phyloP scores from a whole-genome alignment of 2,329 filamentous ascomycete species.

The Diaporthe vexans region DNA sequence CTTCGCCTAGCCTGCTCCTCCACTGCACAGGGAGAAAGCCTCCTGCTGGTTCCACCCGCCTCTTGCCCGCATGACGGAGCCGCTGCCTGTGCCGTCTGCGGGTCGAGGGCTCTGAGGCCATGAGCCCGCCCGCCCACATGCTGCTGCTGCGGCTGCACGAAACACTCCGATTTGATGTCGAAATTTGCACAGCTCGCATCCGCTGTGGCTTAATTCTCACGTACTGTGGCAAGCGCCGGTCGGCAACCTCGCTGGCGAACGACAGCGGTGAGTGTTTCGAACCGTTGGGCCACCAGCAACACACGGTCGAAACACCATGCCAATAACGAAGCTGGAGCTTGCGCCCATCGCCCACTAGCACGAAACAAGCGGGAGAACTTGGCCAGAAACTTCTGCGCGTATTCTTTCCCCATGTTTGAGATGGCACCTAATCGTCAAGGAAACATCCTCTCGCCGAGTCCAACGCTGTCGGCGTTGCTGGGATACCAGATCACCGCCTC shows the following conservation, averaged over 20 bases:
- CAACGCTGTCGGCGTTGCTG: constrained; percentile 13
- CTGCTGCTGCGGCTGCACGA: background rate
- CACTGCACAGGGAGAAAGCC: constrained; percentile 5
- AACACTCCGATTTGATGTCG: constrained; percentile 7
- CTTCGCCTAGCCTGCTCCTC: constrained; percentile 20
- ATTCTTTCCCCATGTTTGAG: constrained; percentile 37
- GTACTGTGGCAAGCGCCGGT: constrained; percentile 24
- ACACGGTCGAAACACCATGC: constrained; percentile 38
- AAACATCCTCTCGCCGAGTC: constrained; percentile 32
- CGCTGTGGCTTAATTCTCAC: constrained; percentile 12
- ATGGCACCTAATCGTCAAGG: constrained; percentile 33
- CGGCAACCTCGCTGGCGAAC: constrained; percentile 32
- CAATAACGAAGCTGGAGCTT: constrained; percentile 36
- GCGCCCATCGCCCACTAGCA: constrained; percentile 35
- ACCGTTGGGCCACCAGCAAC: constrained; percentile 3
- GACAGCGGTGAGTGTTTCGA: constrained; percentile 27
- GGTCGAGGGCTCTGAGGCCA: constrained; percentile 9
- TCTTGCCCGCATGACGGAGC: constrained; percentile 19
- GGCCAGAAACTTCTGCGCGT: constrained; percentile 36
- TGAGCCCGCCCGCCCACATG: background rate
- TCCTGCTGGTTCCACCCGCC: constrained; percentile 18
- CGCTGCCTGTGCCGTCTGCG: constrained; percentile 22
- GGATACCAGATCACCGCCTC: constrained; percentile 26
- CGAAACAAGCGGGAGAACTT: constrained; percentile 36
- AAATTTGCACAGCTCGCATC: constrained; percentile 14